Evolutionary conservation across 2,329 filamentous ascomycete genomes (phyloP).

Genomic region (Myrmaecium sp.): DNA sequence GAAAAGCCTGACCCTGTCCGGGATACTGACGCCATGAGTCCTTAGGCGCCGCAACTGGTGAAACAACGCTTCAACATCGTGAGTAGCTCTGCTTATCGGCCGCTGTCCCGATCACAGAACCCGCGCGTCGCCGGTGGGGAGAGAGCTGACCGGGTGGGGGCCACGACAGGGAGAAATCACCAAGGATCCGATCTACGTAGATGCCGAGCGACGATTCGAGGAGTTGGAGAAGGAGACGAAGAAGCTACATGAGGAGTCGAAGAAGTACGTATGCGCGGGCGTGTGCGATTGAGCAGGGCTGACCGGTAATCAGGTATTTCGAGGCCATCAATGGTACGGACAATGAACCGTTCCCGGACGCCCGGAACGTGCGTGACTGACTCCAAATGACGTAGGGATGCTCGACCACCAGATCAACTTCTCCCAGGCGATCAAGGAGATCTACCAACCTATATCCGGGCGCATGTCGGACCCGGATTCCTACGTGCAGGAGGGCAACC

Average conservation of each 20-base stretch:
- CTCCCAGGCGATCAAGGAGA: constrained; percentile 84
- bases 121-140: constrained; percentile 4
- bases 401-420: constrained; percentile 95
- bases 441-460: constrained; percentile 96
- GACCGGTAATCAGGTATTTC: constrained; percentile 48
- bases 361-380: constrained; percentile 1
- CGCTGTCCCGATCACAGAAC: constrained; percentile 1
- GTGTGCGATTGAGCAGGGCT: constrained; percentile 7
- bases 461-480: constrained; percentile 86
- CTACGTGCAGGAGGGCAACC: constrained; percentile 66
- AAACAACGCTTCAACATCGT: constrained; percentile 80
- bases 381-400: constrained; percentile 55
- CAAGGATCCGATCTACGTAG: constrained; percentile 86
- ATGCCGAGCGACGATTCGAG: constrained; percentile 83
- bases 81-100: constrained; percentile 9
- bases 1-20: not conserved
- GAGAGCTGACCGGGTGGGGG: constrained; percentile 6
- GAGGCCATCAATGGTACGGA: constrained; percentile 74
- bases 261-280: constrained; percentile 38
- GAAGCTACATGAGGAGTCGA: constrained; percentile 88
- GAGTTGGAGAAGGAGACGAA: constrained; percentile 94
- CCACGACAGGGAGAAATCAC: constrained; percentile 57
- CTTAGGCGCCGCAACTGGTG: constrained; percentile 72
- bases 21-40: constrained; percentile 5
- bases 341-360: not conserved